phyloP scores from a whole-genome alignment of 345 rosid species.

The Fremontodendron californicum region DNA sequence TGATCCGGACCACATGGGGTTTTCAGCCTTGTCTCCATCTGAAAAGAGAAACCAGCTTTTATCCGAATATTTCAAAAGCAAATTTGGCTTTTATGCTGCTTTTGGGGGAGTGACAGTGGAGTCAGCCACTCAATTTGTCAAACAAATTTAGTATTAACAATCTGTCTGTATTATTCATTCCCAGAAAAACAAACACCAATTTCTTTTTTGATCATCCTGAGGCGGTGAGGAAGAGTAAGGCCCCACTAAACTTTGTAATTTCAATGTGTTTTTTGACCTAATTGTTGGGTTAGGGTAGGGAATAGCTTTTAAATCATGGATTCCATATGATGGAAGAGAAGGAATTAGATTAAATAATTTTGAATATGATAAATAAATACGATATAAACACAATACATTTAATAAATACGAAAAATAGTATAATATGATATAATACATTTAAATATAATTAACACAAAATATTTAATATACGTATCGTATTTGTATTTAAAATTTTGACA shows the following conservation, averaged over 20 bases:
- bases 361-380: too few species aligned
- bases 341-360: too few species aligned
- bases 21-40: background rate
- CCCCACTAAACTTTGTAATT: background rate
- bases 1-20: background rate
- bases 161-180: background rate
- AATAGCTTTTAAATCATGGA: too few species aligned
- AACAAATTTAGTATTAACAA: background rate
- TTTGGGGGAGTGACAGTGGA: background rate
- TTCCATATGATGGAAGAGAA: too few species aligned
- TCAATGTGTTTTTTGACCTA: constrained; percentile 4
- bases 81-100: background rate
- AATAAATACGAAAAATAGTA: too few species aligned
- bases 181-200: background rate
- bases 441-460: too few species aligned
- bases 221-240: background rate
- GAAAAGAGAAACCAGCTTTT: background rate
- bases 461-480: too few species aligned
- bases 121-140: background rate
- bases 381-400: too few species aligned
- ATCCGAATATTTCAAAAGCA: constrained; percentile 3
- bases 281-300: too few species aligned
- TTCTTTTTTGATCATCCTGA: background rate
- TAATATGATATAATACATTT: too few species aligned
- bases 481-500: too few species aligned